A percentile compares a stretch with the other conserved stretches of the same genome.
Evolutionary conservation across 495 filamentous ascomycete species (phyloP).

Genomic region (Parmelia sp.): DNA sequence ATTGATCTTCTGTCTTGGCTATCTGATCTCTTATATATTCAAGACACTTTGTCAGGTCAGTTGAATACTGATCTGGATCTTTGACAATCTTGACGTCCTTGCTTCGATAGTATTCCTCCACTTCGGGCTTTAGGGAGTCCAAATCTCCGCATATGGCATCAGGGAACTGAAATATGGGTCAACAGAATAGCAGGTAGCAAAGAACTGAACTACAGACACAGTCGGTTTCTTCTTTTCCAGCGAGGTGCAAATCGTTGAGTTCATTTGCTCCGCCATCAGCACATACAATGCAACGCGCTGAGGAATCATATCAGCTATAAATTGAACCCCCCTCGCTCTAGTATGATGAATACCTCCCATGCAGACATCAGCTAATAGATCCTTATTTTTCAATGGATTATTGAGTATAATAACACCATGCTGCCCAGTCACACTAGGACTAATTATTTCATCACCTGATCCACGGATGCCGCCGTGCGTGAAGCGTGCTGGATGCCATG

Average conservation of each 20-base stretch:
- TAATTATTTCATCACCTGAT: not conserved
- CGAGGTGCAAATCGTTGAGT: not conserved
- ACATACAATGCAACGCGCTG: not conserved
- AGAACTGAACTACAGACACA: conserved; percentile 34
- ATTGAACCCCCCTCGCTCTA: not conserved
- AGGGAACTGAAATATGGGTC: conserved; percentile 42
- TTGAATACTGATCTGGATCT: conserved; percentile 73
- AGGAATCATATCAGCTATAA: not conserved
- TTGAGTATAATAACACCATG: conserved; percentile 66
- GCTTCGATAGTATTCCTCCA: conserved; percentile 53
- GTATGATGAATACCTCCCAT: not conserved
- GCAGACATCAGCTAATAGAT: conserved; percentile 5
- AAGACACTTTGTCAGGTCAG: conserved; percentile 73
- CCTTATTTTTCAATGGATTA: conserved; percentile 53
- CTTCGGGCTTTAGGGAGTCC: conserved; percentile 63
- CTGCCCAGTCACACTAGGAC: conserved; percentile 24
- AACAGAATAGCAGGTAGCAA: conserved; percentile 1
- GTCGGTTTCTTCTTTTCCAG: conserved; percentile 28
- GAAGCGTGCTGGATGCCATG: conserved; percentile 50
- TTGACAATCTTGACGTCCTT: conserved; percentile 51
- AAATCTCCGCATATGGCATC: conserved; percentile 77
- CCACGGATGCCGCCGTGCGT: conserved; percentile 30
- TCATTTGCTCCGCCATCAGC: not conserved
- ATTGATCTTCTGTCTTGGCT: not conserved
- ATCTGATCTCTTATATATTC: conserved; percentile 47